Base-by-base conservation (phyloP, 441 rosid genomes). In the Isatis lusitanica region DNA sequence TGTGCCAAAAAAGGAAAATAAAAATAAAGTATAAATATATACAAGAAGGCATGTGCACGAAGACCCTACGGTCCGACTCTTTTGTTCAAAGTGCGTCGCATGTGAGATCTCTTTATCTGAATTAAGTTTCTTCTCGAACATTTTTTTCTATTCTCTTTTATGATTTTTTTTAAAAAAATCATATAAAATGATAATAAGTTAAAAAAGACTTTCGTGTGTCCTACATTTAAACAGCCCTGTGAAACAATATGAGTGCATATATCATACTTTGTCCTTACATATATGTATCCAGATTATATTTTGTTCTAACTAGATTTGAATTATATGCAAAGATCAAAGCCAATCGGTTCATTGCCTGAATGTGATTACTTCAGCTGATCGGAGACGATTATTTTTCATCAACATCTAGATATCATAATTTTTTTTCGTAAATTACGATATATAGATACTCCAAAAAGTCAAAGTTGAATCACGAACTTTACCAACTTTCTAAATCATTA, bases 51-150 rank as follows among this genome's bases (percentile, higher is more conserved):
- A 77, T 71, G 76, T 71, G 80, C 77, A 72, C 66, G 70, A 2
- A 60, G 76, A 72, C 80, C 77, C 80, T 72, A 77, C 80, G 77
- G 73, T 36, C 73, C 76, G 71, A 66, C 77, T 52, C 74, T 71
- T 71, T 66, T 60, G 30, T 73, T 67, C 70, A n/a, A 44, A 77
- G 70, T 77, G 80, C 66, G 70, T 77, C 69, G 80, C 80, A 77
- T 77, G 80, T 72, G 80, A 77, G 73, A 51, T 50, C 69, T 71
- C 75, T 71, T 71, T 71, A 66, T 77, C 77, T 77, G 64, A 66
- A 66, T 72, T 66, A 72, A 72, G 69, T 44, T 66, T 72, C 69
- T 70, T 70, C 79, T 63, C 75, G 66, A 76, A 63, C 66, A 36
- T 47, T 18, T 62, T 75, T 43, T 11, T 7, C 4, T 44, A 40